Evolutionary conservation across 768 basidiomycete species (phyloP).

Genomic region (Macrolepiota dolichaula): DNA sequence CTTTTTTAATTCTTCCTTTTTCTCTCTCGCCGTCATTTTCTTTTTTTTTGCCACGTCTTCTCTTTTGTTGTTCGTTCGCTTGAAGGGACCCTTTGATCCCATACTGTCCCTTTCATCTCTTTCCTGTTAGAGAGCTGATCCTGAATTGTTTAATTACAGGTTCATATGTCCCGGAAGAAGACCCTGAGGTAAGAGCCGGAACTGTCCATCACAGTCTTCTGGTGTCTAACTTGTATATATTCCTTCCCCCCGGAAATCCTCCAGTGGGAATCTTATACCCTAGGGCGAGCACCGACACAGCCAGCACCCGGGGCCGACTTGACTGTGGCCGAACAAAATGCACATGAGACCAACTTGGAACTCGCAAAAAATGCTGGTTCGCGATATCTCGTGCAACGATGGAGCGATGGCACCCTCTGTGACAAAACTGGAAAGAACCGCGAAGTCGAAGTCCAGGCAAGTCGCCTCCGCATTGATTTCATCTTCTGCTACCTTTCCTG

Average conservation of each 20-base stretch:
- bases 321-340: conserved; percentile 61
- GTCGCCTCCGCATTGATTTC: conserved; percentile 21
- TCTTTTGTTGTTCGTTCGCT: conserved; percentile 8
- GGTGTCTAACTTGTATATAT: conserved; percentile 5
- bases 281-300: conserved; percentile 64
- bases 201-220: conserved; percentile 25
- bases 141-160: conserved; percentile 38
- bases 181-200: conserved; percentile 56
- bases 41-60: conserved; percentile 15
- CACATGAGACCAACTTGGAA: conserved; percentile 68
- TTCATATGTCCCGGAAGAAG: conserved; percentile 78
- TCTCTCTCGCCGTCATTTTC: conserved; percentile 19
- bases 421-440: conserved; percentile 87
- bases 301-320: conserved; percentile 62
- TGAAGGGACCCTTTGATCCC: conserved; percentile 1
- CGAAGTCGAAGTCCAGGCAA: conserved; percentile 93
- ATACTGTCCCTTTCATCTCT: conserved; percentile 17
- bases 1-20: conserved; percentile 16
- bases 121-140: conserved; percentile 8
- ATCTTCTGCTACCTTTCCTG: conserved; percentile 9
- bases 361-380: conserved; percentile 75
- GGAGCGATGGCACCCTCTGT: conserved; percentile 89
- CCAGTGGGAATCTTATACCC: conserved; percentile 76
- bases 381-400: conserved; percentile 88
- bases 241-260: conserved; percentile 13